phyloP scores from a whole-genome alignment of 305 asterid genomes.

The Fraxinus latifolia region DNA sequence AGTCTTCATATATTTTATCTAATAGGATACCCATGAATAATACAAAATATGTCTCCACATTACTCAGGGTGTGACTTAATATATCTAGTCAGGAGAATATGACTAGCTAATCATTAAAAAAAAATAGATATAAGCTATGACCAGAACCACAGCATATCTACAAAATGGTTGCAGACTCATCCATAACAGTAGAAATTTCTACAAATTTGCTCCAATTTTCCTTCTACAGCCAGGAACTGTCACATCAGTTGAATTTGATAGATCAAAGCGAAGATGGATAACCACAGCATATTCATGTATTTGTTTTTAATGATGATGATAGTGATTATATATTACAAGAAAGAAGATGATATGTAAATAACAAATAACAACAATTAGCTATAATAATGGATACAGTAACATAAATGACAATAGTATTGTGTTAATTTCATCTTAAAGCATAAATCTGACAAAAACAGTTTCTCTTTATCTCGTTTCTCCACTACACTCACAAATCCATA shows the following conservation, averaged over 20 bases:
- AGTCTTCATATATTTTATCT: neutral
- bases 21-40: neutral
- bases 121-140: neutral
- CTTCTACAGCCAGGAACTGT: neutral
- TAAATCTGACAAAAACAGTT: neutral
- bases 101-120: neutral
- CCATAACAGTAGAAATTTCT: neutral
- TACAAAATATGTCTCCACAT: neutral
- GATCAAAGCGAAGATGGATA: neutral
- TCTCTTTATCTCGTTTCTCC: neutral
- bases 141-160: constrained; percentile 1
- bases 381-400: neutral
- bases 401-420: neutral
- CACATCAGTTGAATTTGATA: neutral
- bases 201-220: neutral
- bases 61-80: neutral
- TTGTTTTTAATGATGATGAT: neutral
- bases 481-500: neutral
- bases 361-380: neutral
- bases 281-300: neutral
- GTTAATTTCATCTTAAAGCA: neutral
- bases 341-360: neutral
- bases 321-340: neutral
- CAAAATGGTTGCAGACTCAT: neutral
- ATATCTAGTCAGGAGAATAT: neutral